These are phyloP conservation scores for Kockovaella imperatae DNA, from an alignment of 768 basidiomycete genomes.

Conservation along the genomic window DNA sequence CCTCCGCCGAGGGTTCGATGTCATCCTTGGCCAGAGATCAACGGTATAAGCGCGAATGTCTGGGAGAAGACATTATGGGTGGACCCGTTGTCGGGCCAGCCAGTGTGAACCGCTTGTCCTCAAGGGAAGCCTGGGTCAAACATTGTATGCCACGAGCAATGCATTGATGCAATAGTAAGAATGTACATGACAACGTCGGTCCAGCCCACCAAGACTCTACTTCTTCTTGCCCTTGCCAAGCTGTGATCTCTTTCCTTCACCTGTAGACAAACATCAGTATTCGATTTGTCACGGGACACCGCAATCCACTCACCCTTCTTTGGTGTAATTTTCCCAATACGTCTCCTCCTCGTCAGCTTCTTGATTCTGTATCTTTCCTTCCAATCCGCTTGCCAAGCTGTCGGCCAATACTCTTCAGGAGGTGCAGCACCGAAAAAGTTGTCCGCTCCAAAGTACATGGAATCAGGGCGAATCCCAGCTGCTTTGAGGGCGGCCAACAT, in stretches of 20 bases:
- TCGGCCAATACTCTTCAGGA: too few species aligned
- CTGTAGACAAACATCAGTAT: constrained; percentile 11
- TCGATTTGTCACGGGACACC: neutral
- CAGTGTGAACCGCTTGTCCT: neutral
- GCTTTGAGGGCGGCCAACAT: too few species aligned
- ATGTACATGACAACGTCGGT: too few species aligned
- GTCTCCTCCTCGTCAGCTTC: constrained; percentile 23
- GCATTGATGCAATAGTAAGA: too few species aligned
- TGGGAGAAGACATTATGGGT: constrained; percentile 41
- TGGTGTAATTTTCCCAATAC: constrained; percentile 36
- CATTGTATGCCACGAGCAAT: neutral
- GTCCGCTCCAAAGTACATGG: too few species aligned
- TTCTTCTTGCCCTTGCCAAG: constrained; percentile 25
- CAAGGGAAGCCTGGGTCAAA: neutral
- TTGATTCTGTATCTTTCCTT: constrained; percentile 24
- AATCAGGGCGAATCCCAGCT: too few species aligned
- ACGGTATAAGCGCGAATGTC: constrained; percentile 39
- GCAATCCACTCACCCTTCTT: constrained; percentile 38
- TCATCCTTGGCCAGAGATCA: constrained; percentile 43
- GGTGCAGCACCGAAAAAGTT: too few species aligned
- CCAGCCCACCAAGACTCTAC: too few species aligned
- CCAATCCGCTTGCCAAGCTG: constrained; percentile 39
- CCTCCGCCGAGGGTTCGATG: constrained; percentile 41
- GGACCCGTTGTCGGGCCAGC: constrained; percentile 18
- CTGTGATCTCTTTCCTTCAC: constrained; percentile 39